Conservation (phyloP, 495 filamentous ascomycete genomes). For the Penicillium crystallinum region DNA sequence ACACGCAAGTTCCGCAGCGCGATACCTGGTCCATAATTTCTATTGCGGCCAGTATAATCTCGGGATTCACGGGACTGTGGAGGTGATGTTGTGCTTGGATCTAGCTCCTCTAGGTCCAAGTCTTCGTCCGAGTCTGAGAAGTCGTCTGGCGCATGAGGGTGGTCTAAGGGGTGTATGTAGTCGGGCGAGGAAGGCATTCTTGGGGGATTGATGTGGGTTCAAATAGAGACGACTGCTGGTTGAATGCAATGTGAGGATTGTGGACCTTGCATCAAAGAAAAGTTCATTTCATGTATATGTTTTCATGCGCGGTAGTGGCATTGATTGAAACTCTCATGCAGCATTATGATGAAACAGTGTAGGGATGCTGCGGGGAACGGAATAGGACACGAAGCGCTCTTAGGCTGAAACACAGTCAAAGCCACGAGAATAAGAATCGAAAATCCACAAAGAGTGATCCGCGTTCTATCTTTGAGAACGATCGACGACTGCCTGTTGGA, state of each 20-base stretch:
- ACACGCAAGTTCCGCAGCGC: constrained; percentile 67
- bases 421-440: background rate
- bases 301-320: constrained; percentile 14
- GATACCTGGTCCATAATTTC: constrained; percentile 54
- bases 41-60: constrained; percentile 34
- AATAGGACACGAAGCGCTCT: background rate
- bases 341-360: constrained; percentile 12
- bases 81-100: constrained; percentile 46
- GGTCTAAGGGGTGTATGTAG: constrained; percentile 33
- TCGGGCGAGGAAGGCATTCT: constrained; percentile 39
- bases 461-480: background rate
- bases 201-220: background rate
- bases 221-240: constrained; percentile 5
- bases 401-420: background rate
- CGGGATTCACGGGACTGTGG: constrained; percentile 36
- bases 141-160: constrained; percentile 27
- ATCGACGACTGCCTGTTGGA: constrained; percentile 12
- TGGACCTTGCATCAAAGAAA: constrained; percentile 11
- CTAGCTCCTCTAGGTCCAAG: constrained; percentile 68
- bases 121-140: constrained; percentile 48
- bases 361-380: constrained; percentile 6
- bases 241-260: constrained; percentile 2
- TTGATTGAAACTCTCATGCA: constrained; percentile 10
- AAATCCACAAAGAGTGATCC: background rate
- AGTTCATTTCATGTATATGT: constrained; percentile 20